Evolutionary conservation across 2,329 filamentous ascomycete species (phyloP).

Genomic region (Sarocladiaceae sp.): DNA sequence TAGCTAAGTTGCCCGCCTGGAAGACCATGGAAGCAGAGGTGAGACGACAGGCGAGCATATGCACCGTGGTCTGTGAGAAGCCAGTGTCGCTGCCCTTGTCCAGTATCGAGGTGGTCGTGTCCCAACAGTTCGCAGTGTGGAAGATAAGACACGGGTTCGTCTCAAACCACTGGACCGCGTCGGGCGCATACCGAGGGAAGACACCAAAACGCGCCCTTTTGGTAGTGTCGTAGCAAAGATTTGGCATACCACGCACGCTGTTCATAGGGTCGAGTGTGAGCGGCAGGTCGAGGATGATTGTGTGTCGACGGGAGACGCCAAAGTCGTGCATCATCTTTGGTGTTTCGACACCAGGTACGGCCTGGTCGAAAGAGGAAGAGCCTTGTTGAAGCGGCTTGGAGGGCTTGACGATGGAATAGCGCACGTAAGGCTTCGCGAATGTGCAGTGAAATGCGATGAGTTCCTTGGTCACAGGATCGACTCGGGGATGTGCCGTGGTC

Average conservation of each 20-base stretch:
- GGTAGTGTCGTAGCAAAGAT: conserved; percentile 53
- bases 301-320: conserved; percentile 56
- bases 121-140: conserved; percentile 67
- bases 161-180: conserved; percentile 58
- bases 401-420: conserved; percentile 47
- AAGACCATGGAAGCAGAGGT: conserved; percentile 61
- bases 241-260: conserved; percentile 46
- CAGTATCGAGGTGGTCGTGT: conserved; percentile 31
- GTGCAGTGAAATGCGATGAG: conserved; percentile 62
- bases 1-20: conserved; percentile 54
- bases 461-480: conserved; percentile 59
- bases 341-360: conserved; percentile 54
- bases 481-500: conserved; percentile 63
- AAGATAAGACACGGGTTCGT: conserved; percentile 64
- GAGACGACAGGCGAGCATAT: conserved; percentile 60
- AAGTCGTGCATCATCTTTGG: conserved; percentile 76
- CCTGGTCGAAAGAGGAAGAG: conserved; percentile 38
- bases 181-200: conserved; percentile 55
- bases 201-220: conserved; percentile 58
- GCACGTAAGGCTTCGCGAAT: conserved; percentile 58
- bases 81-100: not conserved
- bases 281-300: conserved; percentile 64
- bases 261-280: conserved; percentile 59
- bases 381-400: conserved; percentile 17
- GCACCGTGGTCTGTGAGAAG: conserved; percentile 32